A percentile compares a stretch with the other conserved stretches of the same genome.
phyloP scores from a whole-genome alignment of 352 stramenopile species.

The Paralagenidium karlingii region DNA sequence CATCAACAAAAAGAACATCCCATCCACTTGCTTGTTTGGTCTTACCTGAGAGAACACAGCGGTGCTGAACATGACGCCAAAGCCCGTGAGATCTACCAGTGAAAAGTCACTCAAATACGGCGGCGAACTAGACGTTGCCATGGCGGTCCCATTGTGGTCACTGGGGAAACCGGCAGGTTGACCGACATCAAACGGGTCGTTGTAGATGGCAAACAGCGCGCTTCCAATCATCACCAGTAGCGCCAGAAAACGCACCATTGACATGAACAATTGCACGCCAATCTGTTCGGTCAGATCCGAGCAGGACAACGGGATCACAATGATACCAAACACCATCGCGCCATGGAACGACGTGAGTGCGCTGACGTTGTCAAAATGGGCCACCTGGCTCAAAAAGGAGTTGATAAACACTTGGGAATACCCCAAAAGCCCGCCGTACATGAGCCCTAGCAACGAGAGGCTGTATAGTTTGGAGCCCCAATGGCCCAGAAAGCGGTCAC shows the following conservation, averaged over 20 bases:
- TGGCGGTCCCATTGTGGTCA: too few species aligned
- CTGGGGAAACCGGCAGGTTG: too few species aligned
- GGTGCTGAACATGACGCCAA: constrained; percentile 86
- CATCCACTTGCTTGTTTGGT: too few species aligned
- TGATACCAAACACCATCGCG: constrained; percentile 58
- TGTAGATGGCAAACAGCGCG: constrained; percentile 55
- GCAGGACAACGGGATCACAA: constrained; percentile 82
- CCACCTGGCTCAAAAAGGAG: constrained; percentile 60
- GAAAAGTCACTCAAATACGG: constrained; percentile 50
- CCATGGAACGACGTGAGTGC: constrained; percentile 38
- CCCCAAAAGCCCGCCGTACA: constrained; percentile 80
- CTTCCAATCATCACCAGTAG: constrained; percentile 84
- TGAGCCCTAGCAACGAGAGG: constrained; percentile 71
- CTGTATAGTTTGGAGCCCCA: constrained; percentile 69
- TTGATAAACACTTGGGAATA: constrained; percentile 89
- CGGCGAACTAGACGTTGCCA: neutral
- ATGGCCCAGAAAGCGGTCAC: constrained; percentile 50
- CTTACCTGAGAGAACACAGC: constrained; percentile 63
- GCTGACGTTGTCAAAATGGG: constrained; percentile 32
- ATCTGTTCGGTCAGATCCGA: constrained; percentile 86
- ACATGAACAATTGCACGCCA: constrained; percentile 78
- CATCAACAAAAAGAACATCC: too few species aligned
- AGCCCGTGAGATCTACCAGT: constrained; percentile 56
- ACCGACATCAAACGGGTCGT: constrained; percentile 48
- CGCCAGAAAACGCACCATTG: constrained; percentile 74